Base-by-base conservation (phyloP, 2,329 filamentous ascomycete species). In the Neofusicoccum umdonicola region DNA sequence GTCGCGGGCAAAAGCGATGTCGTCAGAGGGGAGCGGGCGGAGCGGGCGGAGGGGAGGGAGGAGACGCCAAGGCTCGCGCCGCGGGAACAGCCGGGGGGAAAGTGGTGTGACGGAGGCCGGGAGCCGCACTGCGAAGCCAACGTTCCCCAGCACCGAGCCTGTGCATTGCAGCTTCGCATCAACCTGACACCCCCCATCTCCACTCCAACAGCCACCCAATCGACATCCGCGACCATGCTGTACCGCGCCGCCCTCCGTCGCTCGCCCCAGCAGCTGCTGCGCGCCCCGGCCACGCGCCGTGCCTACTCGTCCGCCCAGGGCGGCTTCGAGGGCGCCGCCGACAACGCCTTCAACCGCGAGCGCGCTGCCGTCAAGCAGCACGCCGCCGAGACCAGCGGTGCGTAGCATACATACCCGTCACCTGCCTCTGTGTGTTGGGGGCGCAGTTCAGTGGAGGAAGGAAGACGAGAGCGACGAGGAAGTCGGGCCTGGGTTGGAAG, bases 331-430 rank as follows among this genome's bases (percentile, higher is more conserved):
- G 87, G 89, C 73, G 77, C 84, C 65, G 84, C 84, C 78, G 91
- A 97, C 83, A 98, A 96, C 82, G 88, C 88, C 75, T 99, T 98
- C 86, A 89, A 96, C 84, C 89, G 90, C 75, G 95, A 99, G 86
- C 88, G 95, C 78, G 84, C 88, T 78, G 91, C 90, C 74, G 91
- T 97, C 77, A 93, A 96, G 85, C 88, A 92, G 73, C 95, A 99
- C 80, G 95, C 95, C 75, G 87, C 84, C 71, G 85, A 86, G 75
- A 95, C 92, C 71, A 90, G 90, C 80, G 90, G 93, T 97, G 77
- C 78, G 90, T 71, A 42, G 13, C 22, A 2, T 15, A 17, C 22
- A 44, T 45, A 52, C 3, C 4, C 27, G 27, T 13, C 13, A 51
- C 27, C n/a, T 58, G 17, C 60, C 39, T 56, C 6, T 15, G 13